phyloP scores from a whole-genome alignment of 768 basidiomycete species.

The Leccinum rimulosum region DNA sequence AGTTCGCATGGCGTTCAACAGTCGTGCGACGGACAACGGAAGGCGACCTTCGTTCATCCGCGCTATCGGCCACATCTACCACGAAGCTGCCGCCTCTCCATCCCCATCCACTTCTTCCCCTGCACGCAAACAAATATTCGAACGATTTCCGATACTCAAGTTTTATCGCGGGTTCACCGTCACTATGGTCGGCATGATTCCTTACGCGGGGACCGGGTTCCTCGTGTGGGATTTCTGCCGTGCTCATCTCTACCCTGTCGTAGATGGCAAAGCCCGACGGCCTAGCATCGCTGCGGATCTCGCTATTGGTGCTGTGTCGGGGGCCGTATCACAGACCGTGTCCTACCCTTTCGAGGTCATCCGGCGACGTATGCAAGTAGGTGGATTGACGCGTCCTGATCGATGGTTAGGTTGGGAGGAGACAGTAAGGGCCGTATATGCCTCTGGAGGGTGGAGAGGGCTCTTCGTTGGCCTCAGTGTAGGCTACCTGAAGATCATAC shows the following conservation, averaged over 20 bases:
- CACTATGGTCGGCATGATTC: constrained; percentile 87
- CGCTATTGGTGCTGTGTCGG: constrained; percentile 80
- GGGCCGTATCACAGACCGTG: constrained; percentile 80
- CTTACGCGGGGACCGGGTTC: constrained; percentile 95
- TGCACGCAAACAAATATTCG: constrained; percentile 39
- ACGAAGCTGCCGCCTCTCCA: constrained; percentile 47
- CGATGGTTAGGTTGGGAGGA: constrained; percentile 73
- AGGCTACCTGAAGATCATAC: constrained; percentile 91
- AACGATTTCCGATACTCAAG: constrained; percentile 73
- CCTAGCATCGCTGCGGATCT: constrained; percentile 63
- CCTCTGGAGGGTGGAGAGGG: constrained; percentile 71
- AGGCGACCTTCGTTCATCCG: constrained; percentile 50
- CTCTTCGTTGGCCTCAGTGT: constrained; percentile 91
- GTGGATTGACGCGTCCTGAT: constrained; percentile 75
- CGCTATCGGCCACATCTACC: constrained; percentile 66
- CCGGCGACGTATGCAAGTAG: constrained; percentile 92
- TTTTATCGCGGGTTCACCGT: constrained; percentile 98
- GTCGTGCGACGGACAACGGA: constrained; percentile 20
- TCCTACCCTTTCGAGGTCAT: constrained; percentile 96
- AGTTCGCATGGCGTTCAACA: constrained; percentile 86
- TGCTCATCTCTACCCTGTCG: constrained; percentile 52
- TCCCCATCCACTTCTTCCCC: constrained; percentile 15
- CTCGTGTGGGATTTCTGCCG: constrained; percentile 84
- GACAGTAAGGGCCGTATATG: constrained; percentile 68
- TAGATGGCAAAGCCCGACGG: constrained; percentile 37